Evolutionary conservation across 805 yeast genomes (phyloP), one percentile per base, ranked within the genome.

Genomic region (Metschnikowia kunwiensis): DNA sequence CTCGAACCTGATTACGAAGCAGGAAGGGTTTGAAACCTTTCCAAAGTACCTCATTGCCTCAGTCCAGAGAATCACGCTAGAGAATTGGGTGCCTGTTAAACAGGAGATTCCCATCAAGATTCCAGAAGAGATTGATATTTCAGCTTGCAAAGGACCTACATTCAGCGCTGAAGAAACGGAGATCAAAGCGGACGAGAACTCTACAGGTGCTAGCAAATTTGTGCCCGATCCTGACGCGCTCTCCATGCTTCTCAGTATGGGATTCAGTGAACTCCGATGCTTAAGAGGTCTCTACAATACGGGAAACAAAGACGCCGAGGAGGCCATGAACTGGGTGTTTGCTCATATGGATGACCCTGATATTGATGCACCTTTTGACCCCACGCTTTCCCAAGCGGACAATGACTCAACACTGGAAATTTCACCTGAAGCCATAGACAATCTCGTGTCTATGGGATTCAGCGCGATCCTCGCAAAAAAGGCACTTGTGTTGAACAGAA

Each of bases 51-150:
- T 93, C 19, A 74, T 86, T 4, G 65, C 86, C 1, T 81, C 80
- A 43, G 85, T 87, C 3, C 82, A 86, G 43, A 72, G 97, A 52
- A 86, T 91, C 38, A 79, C 82, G 44, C 62, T 94, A 24, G 84
- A 80, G 28, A 86, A 87, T 53, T 93, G 97, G 97, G 83, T 80
- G 2, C 97, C 97, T 0, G 68, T 77, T 0, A 93, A 93, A 57
- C 70, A 85, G 1, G 82, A 79, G 42, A 85, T 82, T 5, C 94
- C 94, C 2, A 70, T 91, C 10, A 59, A 33, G 46, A 77, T 54
- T 64, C 82, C 54, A 62, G 70, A 38, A 54, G 18, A 22, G 2
- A 49, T 83, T 27, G 68, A 74, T 41, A 43, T 91, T 2, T 57
- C 67, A 2, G 42, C 49, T 1, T 74, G 63, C 40, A 40, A 53